Evolutionary conservation across 495 filamentous ascomycete genomes (phyloP), one percentile per base, ranked within the genome.

Genomic region (Talaromyces trachyspermus): DNA sequence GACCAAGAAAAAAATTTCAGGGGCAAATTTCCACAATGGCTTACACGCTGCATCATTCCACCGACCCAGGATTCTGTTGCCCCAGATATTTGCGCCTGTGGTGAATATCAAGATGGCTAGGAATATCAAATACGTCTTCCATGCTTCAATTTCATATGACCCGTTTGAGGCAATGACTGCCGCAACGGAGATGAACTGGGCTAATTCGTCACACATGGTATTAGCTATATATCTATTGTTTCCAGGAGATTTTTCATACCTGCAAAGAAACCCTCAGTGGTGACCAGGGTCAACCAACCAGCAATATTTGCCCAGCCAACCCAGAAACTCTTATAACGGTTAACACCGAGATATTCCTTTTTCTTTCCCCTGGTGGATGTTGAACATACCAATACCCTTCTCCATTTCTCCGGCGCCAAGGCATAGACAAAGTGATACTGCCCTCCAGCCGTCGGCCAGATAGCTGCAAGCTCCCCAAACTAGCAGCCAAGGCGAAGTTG

Each of bases 401-500:
- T 20, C 38, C 38, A 41, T 19, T 41, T 41, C 38, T 41, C 19
- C 6, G 38, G 9, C 18, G 18, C 18, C 18, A 41, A 24, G 22
- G 38, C 38, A 24, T 41, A 41, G 2, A 41, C 38, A 24, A 41
- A 41, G 6, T 41, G 38, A 41, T 41, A 41, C 22, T 41, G 38
- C 3, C 38, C 38, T 22, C 38, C 38, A 9, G 38, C 38, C n/a
- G 38, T 41, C 5, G 38, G 38, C 38, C 38, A 41, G 22, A 41
- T 41, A 24, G 38, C 38, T 3, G 38, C 38, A 24, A 41, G 38
- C 10, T 41, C 38, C 18, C 38, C 38, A 24, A 14, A 41, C 38
- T 41, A 12, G 38, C 38, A 5, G 38, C 38, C n/a, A 41, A 5
- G 22, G 38, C 38, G 11, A 41, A 41, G 38, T 41, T 41, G 12